phyloP scores from a whole-genome alignment of 2,329 filamentous ascomycete genomes.

The Fusarium incarnatum region DNA sequence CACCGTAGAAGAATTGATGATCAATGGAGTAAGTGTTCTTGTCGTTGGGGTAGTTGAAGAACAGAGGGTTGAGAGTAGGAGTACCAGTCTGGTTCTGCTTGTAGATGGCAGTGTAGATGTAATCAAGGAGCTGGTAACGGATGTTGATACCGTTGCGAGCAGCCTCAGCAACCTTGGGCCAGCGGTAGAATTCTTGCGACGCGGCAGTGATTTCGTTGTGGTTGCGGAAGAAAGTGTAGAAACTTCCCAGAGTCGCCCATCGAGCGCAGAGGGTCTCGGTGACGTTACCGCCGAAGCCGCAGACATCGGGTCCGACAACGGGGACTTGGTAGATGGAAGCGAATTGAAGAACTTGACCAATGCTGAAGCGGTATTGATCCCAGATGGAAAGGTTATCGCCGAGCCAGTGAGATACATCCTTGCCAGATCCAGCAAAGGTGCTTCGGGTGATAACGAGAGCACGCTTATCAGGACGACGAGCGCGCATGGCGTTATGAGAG shows the following conservation, averaged over 20 bases:
- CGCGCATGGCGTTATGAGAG: constrained; percentile 74
- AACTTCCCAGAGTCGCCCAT: constrained; percentile 74
- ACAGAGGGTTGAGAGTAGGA: constrained; percentile 75
- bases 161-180: constrained; percentile 69
- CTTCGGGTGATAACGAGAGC: constrained; percentile 81
- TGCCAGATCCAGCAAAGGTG: constrained; percentile 79
- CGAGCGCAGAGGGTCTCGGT: constrained; percentile 52
- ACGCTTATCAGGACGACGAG: constrained; percentile 70
- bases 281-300: constrained; percentile 75
- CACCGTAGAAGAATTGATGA: constrained; percentile 62
- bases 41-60: constrained; percentile 73
- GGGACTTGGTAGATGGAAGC: constrained; percentile 74
- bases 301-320: constrained; percentile 79
- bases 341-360: constrained; percentile 70
- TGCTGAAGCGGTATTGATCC: constrained; percentile 68
- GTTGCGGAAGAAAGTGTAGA: constrained; percentile 76
- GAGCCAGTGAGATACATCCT: constrained; percentile 71
- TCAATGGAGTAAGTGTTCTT: constrained; percentile 57
- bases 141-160: constrained; percentile 75
- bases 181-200: constrained; percentile 75
- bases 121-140: constrained; percentile 78
- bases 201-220: constrained; percentile 62
- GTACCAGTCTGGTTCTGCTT: constrained; percentile 69
- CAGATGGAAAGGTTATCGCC: constrained; percentile 61
- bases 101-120: constrained; percentile 78